Percentiles rank a stretch among this genome's conserved stretches.
phyloP scores from a whole-genome alignment of 768 basidiomycete genomes.

The Gyrodon lividus region DNA sequence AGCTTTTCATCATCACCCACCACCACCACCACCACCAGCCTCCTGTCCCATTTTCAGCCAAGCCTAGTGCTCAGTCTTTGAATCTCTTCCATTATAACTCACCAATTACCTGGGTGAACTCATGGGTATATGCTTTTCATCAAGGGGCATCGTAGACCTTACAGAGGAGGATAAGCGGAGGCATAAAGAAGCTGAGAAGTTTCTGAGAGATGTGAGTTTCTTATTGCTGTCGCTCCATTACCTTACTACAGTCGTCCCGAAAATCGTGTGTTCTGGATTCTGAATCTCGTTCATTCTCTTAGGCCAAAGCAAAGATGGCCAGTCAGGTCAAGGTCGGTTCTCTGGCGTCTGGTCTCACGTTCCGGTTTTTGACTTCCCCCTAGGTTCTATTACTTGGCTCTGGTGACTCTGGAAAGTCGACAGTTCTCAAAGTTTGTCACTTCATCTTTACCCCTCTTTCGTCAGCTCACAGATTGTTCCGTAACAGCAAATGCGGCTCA shows the following conservation, averaged over 20 bases:
- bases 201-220: conserved; percentile 65
- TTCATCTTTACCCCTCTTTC: neutral
- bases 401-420: conserved; percentile 92
- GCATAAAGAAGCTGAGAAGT: conserved; percentile 73
- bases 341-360: neutral
- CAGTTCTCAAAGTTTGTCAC: conserved; percentile 71
- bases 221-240: neutral
- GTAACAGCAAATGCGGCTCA: conserved; percentile 90
- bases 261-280: neutral
- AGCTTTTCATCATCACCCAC: neutral
- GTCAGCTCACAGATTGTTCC: conserved; percentile 1
- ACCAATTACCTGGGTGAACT: conserved; percentile 1
- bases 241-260: neutral
- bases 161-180: conserved; percentile 66
- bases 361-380: neutral
- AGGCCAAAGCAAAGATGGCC: conserved; percentile 76
- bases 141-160: conserved; percentile 51
- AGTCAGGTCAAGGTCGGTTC: conserved; percentile 69
- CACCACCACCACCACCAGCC: neutral
- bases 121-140: conserved; percentile 84
- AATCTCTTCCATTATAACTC: conserved; percentile 4
- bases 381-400: conserved; percentile 89
- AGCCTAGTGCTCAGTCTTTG: conserved; percentile 15
- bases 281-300: conserved; percentile 5
- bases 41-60: neutral